A percentile compares a stretch with the other conserved stretches of the same genome.
phyloP scores from a whole-genome alignment of 768 basidiomycete genomes.

The Russula sp. region DNA sequence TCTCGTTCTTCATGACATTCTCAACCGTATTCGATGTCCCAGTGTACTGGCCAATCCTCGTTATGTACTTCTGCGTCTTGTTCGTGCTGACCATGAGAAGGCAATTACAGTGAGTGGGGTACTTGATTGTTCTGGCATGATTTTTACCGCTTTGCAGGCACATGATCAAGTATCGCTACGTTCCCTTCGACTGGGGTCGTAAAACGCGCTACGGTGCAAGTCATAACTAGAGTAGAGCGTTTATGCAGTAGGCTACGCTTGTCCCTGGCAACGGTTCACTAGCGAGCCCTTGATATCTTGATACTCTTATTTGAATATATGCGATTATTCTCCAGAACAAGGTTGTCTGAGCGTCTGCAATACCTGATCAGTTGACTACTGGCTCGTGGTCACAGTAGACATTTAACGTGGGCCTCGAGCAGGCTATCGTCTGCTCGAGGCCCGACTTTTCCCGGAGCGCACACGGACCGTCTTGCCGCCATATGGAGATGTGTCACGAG shows the following conservation, averaged over 20 bases:
- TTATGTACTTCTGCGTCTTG: conserved; percentile 93
- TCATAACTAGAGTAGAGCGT: conserved; percentile 33
- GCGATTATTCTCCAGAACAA: not conserved
- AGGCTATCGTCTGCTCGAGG: too few species aligned
- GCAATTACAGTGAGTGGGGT: conserved; percentile 80
- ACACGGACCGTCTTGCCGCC: not conserved
- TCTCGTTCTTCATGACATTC: conserved; percentile 74
- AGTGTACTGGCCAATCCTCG: conserved; percentile 98
- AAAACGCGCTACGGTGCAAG: conserved; percentile 75
- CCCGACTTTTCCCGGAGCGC: too few species aligned
- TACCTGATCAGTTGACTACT: not conserved
- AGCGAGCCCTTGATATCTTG: not conserved
- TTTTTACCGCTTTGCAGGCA: conserved; percentile 47
- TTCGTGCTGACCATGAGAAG: conserved; percentile 93
- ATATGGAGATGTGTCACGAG: not conserved
- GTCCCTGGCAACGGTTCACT: not conserved
- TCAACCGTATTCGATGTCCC: conserved; percentile 90
- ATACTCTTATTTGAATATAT: conserved; percentile 3
- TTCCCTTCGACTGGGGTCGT: conserved; percentile 92
- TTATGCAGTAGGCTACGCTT: not conserved
- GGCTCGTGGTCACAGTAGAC: too few species aligned
- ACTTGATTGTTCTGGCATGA: not conserved
- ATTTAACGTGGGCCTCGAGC: too few species aligned
- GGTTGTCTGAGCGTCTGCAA: not conserved
- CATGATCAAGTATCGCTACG: conserved; percentile 98